phyloP scores from a whole-genome alignment of 2,329 filamentous ascomycete species.

The Ophiostoma perfectum region DNA sequence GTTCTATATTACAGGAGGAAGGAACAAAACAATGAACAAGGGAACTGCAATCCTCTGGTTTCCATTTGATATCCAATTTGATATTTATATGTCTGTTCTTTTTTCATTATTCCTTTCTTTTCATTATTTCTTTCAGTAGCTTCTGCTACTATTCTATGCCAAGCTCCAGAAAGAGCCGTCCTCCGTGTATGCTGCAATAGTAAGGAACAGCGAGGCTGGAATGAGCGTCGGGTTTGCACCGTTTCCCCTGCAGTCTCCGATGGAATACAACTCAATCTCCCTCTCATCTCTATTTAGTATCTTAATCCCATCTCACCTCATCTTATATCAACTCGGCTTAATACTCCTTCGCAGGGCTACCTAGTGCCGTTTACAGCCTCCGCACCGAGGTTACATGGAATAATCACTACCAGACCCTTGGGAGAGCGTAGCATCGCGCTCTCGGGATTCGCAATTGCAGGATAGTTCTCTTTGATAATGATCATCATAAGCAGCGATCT shows the following conservation, averaged over 20 bases:
- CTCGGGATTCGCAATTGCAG: not conserved
- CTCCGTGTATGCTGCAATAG: not conserved
- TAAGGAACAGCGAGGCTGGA: slow-evolving; percentile 1
- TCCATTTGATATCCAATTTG: no score
- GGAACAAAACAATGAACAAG: no score
- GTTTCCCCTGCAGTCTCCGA: not conserved
- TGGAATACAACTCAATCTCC: not conserved
- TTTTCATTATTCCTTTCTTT: no score
- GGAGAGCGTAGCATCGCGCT: slow-evolving; percentile 2
- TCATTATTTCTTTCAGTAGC: no score
- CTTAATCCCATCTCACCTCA: not conserved
- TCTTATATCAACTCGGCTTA: no score
- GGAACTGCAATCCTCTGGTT: no score
- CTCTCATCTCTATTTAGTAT: not conserved
- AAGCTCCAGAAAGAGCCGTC: not conserved
- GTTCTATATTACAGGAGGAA: not conserved
- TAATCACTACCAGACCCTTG: not conserved
- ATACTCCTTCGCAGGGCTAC: not conserved
- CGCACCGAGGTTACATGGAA: not conserved
- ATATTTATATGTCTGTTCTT: no score
- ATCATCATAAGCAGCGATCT: not conserved
- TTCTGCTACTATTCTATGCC: no score
- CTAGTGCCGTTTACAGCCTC: not conserved
- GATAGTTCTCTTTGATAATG: not conserved
- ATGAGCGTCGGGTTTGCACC: not conserved